Evolutionary conservation across 768 basidiomycete genomes (phyloP), one percentile per base, ranked within the genome.

Genomic region (Hemileccinum rubropunctum): DNA sequence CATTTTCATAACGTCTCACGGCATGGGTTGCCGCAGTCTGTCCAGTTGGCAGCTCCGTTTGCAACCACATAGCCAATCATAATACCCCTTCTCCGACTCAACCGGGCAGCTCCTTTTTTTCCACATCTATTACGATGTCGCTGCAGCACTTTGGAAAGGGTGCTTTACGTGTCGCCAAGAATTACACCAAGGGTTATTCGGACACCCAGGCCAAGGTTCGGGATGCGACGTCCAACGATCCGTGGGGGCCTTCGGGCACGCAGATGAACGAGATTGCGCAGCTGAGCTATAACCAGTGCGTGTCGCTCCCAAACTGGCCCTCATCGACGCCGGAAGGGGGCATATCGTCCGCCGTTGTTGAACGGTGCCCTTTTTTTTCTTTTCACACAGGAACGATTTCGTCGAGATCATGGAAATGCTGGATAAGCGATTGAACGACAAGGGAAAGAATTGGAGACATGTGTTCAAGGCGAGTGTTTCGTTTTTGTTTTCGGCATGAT

Each of bases 341-440:
- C n/a, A 2, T 36, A n/a, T 37, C 35, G 13, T 34, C 34, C 41
- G 15, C 30, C 17, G 23, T 4, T 13, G 30, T 26, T 32, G 8
- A 47, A 36, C n/a, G n/a, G n/a, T n/a, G n/a, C n/a, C 9, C 21
- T 30, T 38, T 15, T 21, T 6, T n/a, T 20, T 30, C 45, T 44
- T 32, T 18, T 37, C 28, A 4, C 42, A 50, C 48, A 80, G 94
- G 71, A 88, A 84, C 52, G 95, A 98, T 62, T 99, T 99, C 67
- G 93, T 98, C 12, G 97, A 99, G 73, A 91, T 99, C 63, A 98
- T 99, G 93, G 97, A 99, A 76, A 97, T 98, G 92, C 79, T 99
- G 42, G 97, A 98, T 72, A 98, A 99, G 72, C 84, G 97, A 45
- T 74, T 99, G 54, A 94, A 94, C 60, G 97, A 99, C 75, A 98